Percentiles rank a stretch among this genome's conserved stretches.
Conservation (phyloP, 1,284 basidiomycete genomes). For the Retiboletus flavoniger region DNA sequence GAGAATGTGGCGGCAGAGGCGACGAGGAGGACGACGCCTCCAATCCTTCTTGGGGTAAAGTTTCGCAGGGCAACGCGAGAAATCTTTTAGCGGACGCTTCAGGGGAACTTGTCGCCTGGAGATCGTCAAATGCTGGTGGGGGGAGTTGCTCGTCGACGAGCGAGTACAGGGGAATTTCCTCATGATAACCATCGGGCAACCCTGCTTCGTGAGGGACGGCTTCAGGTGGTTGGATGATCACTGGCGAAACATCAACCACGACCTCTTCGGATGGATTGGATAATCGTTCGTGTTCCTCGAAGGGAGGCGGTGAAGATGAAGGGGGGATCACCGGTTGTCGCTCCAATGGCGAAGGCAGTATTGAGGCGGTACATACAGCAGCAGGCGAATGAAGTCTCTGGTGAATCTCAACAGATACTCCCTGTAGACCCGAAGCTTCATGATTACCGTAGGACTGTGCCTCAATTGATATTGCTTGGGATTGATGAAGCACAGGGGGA, state of each 20-base stretch:
- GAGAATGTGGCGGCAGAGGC: neutral
- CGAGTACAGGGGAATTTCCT: slow-evolving; percentile 26
- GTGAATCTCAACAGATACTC: neutral
- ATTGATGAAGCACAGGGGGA: neutral
- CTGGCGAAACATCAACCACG: neutral
- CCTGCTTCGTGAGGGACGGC: neutral
- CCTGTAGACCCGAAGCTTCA: neutral
- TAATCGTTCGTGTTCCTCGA: slow-evolving; percentile 1
- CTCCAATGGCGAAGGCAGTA: neutral
- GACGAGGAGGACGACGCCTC: neutral
- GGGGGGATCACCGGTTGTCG: neutral
- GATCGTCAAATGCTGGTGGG: slow-evolving; percentile 29
- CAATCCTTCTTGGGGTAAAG: neutral
- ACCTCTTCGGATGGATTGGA: neutral
- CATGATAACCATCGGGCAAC: slow-evolving; percentile 2
- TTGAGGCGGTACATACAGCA: neutral
- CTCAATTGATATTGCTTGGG: neutral
- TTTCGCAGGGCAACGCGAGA: neutral
- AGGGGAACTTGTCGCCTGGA: slow-evolving; percentile 2
- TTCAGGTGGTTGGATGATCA: neutral
- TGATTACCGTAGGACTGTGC: neutral
- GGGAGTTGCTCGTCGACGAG: slow-evolving; percentile 26
- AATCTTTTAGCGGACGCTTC: neutral
- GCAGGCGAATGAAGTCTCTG: neutral
- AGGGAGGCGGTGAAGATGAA: slow-evolving; percentile 5